A percentile compares a stretch with the other conserved stretches of the same genome.
phyloP scores from a whole-genome alignment of 305 asterid species.

The Rubia occidens region DNA sequence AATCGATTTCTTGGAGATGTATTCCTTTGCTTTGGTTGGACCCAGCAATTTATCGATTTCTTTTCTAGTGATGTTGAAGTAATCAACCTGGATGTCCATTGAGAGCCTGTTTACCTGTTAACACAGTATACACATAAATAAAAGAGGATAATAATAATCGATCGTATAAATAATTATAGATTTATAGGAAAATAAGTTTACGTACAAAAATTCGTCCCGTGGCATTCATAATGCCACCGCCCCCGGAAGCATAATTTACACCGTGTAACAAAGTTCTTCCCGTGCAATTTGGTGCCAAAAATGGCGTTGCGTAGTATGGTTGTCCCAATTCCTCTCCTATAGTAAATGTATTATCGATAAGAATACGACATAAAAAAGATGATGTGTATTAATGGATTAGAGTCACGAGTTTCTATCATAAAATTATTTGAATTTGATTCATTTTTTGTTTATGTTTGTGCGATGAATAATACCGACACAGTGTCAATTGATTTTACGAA shows the following conservation, averaged over 20 bases:
- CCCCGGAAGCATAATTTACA: conserved; percentile 89
- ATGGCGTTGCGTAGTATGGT: conserved; percentile 59
- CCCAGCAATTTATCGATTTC: conserved; percentile 57
- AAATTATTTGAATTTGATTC: too few species aligned
- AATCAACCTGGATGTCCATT: conserved; percentile 82
- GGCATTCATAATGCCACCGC: conserved; percentile 87
- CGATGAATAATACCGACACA: too few species aligned
- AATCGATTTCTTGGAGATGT: conserved; percentile 44
- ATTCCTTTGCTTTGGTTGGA: conserved; percentile 55
- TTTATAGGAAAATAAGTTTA: not conserved
- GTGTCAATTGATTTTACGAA: too few species aligned
- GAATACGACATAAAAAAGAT: not conserved
- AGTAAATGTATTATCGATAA: too few species aligned
- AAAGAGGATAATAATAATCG: not conserved
- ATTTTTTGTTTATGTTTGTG: too few species aligned
- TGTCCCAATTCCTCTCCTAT: conserved; percentile 81
- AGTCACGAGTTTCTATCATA: too few species aligned
- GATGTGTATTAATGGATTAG: too few species aligned
- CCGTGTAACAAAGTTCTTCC: conserved; percentile 59
- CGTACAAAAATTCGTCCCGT: conserved; percentile 82
- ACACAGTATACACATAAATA: not conserved
- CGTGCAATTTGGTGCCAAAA: conserved; percentile 73
- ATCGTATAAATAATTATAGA: not conserved
- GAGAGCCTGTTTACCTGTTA: conserved; percentile 81
- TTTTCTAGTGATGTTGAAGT: conserved; percentile 76